Evolutionary conservation across 2,329 filamentous ascomycete species (phyloP), one percentile per base, ranked within the genome.

Genomic region (Ramularia endophylla): DNA sequence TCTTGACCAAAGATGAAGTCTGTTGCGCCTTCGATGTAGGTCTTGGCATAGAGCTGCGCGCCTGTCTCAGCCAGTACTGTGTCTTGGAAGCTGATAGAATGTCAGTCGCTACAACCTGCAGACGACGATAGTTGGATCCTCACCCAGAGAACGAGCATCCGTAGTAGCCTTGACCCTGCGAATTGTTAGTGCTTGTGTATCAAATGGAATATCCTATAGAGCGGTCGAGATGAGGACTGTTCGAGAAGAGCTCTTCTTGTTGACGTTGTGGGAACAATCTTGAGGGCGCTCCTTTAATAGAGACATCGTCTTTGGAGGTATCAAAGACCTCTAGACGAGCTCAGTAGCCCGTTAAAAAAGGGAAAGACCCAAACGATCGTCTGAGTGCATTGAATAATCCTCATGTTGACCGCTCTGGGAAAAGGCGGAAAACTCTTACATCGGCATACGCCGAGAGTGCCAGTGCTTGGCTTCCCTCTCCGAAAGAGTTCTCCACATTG

Each of bases 1-100:
- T 67, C 51, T 59, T 77, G 67, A 38, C 78, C 71, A 55, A 81
- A 81, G 50, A 78, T 74, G 54, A 78, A 78, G 52, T 80, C 78
- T 31, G 74, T 73, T 2, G 74, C 72, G 19, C 77, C 76, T 34
- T 74, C 68, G 46, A 81, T 78, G 44, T 74, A 71, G 48, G 69
- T 70, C 45, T 71, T 71, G 18, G 70, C 73, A 53, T 77, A 81
- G 27, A 79, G 55, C 52, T 80, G 71, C 46, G 69, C 64, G 46
- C 77, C 78, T 40, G 62, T 65, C 51, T 77, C 58, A 34, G 62
- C 55, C 3, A 73, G 62, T 35, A 75, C 51, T 1, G 77, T 78
- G 54, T 80, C 77, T 58, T 81, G 75, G 39, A 34, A 50, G 27
- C 44, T 45, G 30, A 16, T 19, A 31, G 36, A 5, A 12, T 20